Base-by-base conservation (phyloP, 129 eudicot species). In the Oenanthe sinensis region DNA sequence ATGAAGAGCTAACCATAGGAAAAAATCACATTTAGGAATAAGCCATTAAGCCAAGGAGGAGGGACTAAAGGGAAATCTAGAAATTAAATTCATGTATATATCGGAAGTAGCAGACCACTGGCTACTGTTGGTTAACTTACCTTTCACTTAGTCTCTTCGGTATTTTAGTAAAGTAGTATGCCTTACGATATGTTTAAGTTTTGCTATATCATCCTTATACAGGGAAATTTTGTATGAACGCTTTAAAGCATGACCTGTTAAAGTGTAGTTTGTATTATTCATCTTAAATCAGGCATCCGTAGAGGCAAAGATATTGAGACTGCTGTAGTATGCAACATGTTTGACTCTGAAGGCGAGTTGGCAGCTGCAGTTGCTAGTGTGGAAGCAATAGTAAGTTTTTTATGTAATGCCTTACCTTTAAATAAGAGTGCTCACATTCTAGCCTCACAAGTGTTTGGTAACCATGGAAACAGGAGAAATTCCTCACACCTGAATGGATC, bases 351-450 rank as follows among this genome's bases (percentile, higher is more conserved):
- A 71, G 97, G 99, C 72, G 99, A 96, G 76, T 26, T 90, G 79
- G 90, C 92, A 33, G 97, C 97, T 71, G 99, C 82, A 80, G 99
- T 96, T 83, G 99, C 99, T 58, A 90, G 93, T 76, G 99, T 92
- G 48, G 91, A 90, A 78, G 78, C 95, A 46, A 78, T 96, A 69
- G 99, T 96, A 82, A 81, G 97, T 89, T 65, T 16, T 24, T 72
- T 54, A 44, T n/a, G 14, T n/a, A 11, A 63, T 54, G 47, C 78
- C 19, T 22, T 13, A 16, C 13, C 49, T 42, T 37, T 45, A 62
- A 55, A 26, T 46, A 33, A 37, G 43, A 9, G 17, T 63, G 40
- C 47, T 42, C 24, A 24, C 24, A 78, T 40, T 44, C 42, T 58
- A 26, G 77, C 58, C 50, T 46, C 58, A 22, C 26, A 24, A 76